Percentiles rank a stretch among this genome's conserved stretches.
These are phyloP conservation scores for Lepiota venenata DNA, from an alignment of 768 basidiomycete genomes.

Conservation along the genomic window DNA sequence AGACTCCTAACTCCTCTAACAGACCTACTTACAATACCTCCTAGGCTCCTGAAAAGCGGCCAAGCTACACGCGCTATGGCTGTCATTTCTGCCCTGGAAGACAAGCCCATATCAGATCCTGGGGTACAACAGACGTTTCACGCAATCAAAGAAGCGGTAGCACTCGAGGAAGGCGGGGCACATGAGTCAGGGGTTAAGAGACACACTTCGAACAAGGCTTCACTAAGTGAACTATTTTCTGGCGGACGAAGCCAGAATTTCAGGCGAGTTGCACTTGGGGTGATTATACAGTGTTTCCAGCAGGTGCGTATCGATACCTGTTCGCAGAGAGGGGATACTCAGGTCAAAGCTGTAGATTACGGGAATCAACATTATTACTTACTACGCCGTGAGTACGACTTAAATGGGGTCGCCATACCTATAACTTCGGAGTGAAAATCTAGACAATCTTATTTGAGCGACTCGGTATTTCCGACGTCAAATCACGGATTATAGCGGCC, in stretches of 20 bases:
- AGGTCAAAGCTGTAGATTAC: slow-evolving; percentile 36
- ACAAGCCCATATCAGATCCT: slow-evolving; percentile 43
- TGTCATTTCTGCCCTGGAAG: slow-evolving; percentile 60
- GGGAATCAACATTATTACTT: slow-evolving; percentile 65
- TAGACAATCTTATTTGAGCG: slow-evolving; percentile 55
- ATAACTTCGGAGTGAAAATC: slow-evolving; percentile 10
- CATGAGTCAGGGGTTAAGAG: neutral
- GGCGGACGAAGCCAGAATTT: slow-evolving; percentile 60
- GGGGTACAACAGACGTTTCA: slow-evolving; percentile 48
- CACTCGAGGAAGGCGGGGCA: slow-evolving; percentile 8
- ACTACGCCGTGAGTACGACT: slow-evolving; percentile 34
- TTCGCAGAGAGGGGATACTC: neutral
- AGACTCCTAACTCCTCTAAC: neutral
- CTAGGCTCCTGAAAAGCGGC: slow-evolving; percentile 54
- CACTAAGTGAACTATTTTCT: slow-evolving; percentile 51
- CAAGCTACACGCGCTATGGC: slow-evolving; percentile 53
- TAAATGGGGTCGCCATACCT: neutral
- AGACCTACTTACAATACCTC: neutral
- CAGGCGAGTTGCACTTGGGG: slow-evolving; percentile 50
- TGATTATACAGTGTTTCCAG: slow-evolving; percentile 63
- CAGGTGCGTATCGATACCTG: slow-evolving; percentile 29
- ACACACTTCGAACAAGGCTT: slow-evolving; percentile 21
- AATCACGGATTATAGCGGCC: slow-evolving; percentile 60
- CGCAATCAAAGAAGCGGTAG: slow-evolving; percentile 7
- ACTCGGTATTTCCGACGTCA: slow-evolving; percentile 54